Conservation (phyloP, 768 basidiomycete species). For the Rhodotorula diobovata region DNA sequence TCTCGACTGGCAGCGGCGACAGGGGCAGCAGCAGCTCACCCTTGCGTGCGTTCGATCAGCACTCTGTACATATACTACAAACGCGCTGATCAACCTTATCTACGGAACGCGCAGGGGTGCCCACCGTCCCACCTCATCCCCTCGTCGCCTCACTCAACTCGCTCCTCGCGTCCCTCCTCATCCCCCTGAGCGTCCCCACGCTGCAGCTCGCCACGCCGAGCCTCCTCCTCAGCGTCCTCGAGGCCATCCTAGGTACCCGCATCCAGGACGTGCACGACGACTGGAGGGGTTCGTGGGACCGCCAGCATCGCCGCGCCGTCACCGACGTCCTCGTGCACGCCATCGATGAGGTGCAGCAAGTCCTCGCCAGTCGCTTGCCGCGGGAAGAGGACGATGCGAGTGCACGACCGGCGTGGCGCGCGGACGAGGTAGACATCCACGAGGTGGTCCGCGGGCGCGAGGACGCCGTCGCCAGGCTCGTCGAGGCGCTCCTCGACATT, state of each 20-base stretch:
- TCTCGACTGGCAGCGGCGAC: no score
- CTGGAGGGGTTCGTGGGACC: neutral
- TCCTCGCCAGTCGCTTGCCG: neutral
- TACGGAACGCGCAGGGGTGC: neutral
- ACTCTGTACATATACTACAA: no score
- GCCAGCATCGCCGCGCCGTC: neutral
- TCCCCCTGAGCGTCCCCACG: neutral
- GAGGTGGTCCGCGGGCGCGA: constrained; percentile 4
- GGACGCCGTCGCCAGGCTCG: constrained; percentile 6
- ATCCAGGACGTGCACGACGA: constrained; percentile 10
- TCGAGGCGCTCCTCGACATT: constrained; percentile 3
- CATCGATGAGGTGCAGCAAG: constrained; percentile 10
- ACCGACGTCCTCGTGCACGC: constrained; percentile 3
- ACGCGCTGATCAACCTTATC: neutral
- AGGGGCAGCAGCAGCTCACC: no score
- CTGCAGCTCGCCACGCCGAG: constrained; percentile 24
- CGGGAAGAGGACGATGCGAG: neutral
- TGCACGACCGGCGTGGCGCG: neutral
- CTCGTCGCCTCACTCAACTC: neutral
- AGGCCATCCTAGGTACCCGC: constrained; percentile 27
- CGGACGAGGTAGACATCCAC: neutral
- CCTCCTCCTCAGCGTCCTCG: constrained; percentile 25
- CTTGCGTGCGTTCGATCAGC: neutral
- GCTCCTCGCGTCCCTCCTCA: constrained; percentile 8
- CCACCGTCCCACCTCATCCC: neutral